Base-by-base conservation (phyloP, 2,329 filamentous ascomycete species). In the Pestalotiopsis sp. region DNA sequence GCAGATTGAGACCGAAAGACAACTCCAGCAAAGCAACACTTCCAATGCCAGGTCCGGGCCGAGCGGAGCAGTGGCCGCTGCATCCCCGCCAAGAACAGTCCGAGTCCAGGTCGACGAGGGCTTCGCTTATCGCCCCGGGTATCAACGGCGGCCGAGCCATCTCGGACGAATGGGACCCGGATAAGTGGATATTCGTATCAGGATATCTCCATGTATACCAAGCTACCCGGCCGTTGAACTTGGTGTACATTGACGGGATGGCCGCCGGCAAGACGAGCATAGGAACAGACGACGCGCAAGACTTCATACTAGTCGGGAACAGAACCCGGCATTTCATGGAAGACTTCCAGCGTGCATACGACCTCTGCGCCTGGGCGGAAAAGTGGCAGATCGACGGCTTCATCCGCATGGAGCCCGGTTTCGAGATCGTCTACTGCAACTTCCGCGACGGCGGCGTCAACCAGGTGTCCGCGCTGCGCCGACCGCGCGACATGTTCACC, bases 201-300 rank as follows among this genome's bases (percentile, higher is more conserved):
- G 91, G 91, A 7, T 92, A 90, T 73, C 81, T 93, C 1, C 91
- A 93, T 73, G 90, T 87, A 0, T 94, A 93, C 75, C 83, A 83
- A 6, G 85, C 90, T 3, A 85, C 80, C 1, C 84, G 87, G 14
- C 81, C 86, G 4, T 80, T 93, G 1, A 64, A 68, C 9, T 12
- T 93, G 3, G 80, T 94, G 3, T 92, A 93, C 73, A 76, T 93
- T 17, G 92, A 94, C 74, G 92, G 92, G 3, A 90, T 91, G 82
- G 87, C 87, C 2, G 92, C 90, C 0, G 91, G 84, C 1, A 93
- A 93, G 72, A 88, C 87, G 0, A 64, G 74, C 1, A 88, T 90
- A 74, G 92, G 91, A 3, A 92, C 91, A 0, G 82, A 93, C 2
- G 91, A 93, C 74, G 84, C 87, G 0, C 90, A 93, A 73, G 91